phyloP scores from a whole-genome alignment of 108 stramenopile genomes.

The Pseudonitzschia delicatissima region DNA sequence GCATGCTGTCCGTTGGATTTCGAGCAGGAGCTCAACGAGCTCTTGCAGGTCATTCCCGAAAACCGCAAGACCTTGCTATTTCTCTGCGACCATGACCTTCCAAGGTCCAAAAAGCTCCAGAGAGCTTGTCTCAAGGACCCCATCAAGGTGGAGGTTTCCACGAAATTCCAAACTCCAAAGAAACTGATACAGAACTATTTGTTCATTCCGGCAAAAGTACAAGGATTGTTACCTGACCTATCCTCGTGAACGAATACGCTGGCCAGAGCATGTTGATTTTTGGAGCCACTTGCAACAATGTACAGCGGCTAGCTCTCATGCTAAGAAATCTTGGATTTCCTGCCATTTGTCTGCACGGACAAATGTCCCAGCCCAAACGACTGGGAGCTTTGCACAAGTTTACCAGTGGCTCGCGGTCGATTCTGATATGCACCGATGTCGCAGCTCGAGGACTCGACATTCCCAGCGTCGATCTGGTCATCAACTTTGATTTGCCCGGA shows the following conservation, averaged over 20 bases:
- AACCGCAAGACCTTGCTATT: constrained; percentile 92
- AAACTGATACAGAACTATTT: constrained; percentile 94
- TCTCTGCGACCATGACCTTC: constrained; percentile 98
- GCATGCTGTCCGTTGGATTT: constrained; percentile 95
- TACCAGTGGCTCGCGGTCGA: constrained; percentile 73
- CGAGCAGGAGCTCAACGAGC: constrained; percentile 90
- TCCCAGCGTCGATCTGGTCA: constrained; percentile 93
- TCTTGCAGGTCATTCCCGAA: constrained; percentile 88
- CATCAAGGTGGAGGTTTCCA: constrained; percentile 88
- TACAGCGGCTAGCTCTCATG: constrained; percentile 90
- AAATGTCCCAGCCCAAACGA: constrained; percentile 98
- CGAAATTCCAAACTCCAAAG: constrained; percentile 95
- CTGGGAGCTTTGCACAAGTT: constrained; percentile 95
- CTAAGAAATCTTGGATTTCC: constrained; percentile 96
- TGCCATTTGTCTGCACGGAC: constrained; percentile 96
- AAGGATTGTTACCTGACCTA: constrained; percentile 99
- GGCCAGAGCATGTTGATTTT: constrained; percentile 96
- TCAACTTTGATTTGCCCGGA: constrained; percentile 96
- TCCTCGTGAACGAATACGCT: constrained; percentile 93
- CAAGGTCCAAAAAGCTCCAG: constrained; percentile 96
- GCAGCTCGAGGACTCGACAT: constrained; percentile 95
- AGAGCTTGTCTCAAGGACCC: constrained; percentile 92
- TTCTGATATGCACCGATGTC: constrained; percentile 99
- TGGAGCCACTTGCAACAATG: constrained; percentile 97
- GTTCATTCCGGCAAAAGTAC: constrained; percentile 99